Evolutionary conservation across 352 stramenopile genomes (phyloP).

Genomic region (Ophiocytium majus): DNA sequence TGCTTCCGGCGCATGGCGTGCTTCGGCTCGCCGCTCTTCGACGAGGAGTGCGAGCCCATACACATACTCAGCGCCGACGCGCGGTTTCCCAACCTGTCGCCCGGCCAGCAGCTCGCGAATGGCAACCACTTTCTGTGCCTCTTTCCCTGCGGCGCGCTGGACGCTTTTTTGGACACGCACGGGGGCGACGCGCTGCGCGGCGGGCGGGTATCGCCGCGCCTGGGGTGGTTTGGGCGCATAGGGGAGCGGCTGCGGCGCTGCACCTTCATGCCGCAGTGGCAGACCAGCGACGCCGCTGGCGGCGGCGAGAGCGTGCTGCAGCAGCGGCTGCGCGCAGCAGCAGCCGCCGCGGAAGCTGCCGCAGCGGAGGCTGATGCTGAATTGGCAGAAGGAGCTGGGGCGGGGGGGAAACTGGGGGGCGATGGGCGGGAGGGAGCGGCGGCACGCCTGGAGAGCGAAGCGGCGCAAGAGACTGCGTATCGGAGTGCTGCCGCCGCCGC

Average conservation of each 20-base stretch:
- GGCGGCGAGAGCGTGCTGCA: too few species aligned
- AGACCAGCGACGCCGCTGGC: neutral
- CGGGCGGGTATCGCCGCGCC: neutral
- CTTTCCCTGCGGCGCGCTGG: constrained; percentile 39
- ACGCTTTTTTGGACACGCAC: neutral
- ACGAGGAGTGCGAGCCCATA: constrained; percentile 37
- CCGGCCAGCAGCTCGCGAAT: constrained; percentile 48
- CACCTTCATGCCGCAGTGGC: neutral
- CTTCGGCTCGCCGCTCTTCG: constrained; percentile 50
- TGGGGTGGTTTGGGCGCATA: neutral
- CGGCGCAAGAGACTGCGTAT: too few species aligned
- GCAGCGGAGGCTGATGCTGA: too few species aligned
- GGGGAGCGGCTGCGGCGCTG: neutral
- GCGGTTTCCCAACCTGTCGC: constrained; percentile 52
- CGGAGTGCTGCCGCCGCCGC: too few species aligned
- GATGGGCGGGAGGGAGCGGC: too few species aligned
- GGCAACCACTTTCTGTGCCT: constrained; percentile 57
- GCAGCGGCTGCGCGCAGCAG: too few species aligned
- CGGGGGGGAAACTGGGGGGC: too few species aligned
- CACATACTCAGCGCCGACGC: constrained; percentile 53
- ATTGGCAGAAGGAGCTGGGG: too few species aligned
- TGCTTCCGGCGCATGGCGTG: constrained; percentile 50
- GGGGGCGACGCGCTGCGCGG: neutral
- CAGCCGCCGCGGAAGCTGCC: too few species aligned
- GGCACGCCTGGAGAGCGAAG: too few species aligned